Conservation (phyloP, 1,284 basidiomycete genomes). For the Ceratobasidium sp. region DNA sequence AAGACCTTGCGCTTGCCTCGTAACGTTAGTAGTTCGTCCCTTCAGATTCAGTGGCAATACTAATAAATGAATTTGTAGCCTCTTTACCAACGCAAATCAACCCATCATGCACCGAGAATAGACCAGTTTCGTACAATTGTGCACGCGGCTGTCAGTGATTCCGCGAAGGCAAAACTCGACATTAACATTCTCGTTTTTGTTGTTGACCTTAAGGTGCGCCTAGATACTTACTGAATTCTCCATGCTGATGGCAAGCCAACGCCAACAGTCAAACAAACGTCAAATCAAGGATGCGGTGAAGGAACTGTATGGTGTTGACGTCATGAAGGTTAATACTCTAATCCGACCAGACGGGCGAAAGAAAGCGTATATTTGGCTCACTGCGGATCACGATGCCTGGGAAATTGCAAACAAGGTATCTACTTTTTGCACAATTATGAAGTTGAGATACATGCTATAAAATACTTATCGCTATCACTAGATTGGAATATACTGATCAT, state of each 20-base stretch:
- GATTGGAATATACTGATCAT: slow-evolving; percentile 67
- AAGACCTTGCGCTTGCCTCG: slow-evolving; percentile 92
- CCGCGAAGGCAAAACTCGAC: slow-evolving; percentile 98
- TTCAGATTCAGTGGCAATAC: neutral
- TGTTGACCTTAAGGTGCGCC: slow-evolving; percentile 84
- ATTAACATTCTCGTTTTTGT: slow-evolving; percentile 99
- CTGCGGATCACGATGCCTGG: slow-evolving; percentile 95
- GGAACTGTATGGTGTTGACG: slow-evolving; percentile 98
- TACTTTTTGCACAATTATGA: slow-evolving; percentile 43
- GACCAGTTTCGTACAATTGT: slow-evolving; percentile 97
- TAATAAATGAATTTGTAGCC: slow-evolving; percentile 63
- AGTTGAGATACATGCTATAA: slow-evolving; percentile 42
- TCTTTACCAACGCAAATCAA: slow-evolving; percentile 94
- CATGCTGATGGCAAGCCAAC: slow-evolving; percentile 47
- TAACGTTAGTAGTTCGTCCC: no score
- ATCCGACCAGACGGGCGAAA: slow-evolving; percentile 99
- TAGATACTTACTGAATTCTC: no score
- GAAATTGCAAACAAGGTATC: slow-evolving; percentile 99
- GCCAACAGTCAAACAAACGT: slow-evolving; percentile 83
- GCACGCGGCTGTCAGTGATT: slow-evolving; percentile 86
- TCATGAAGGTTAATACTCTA: slow-evolving; percentile 97
- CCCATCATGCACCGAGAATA: slow-evolving; percentile 96
- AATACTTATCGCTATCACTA: slow-evolving; percentile 53
- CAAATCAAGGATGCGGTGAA: slow-evolving; percentile 99
- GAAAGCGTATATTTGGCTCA: slow-evolving; percentile 98